Base-by-base conservation (phyloP, 257 asterid species). In the Penstemon barbatus region DNA sequence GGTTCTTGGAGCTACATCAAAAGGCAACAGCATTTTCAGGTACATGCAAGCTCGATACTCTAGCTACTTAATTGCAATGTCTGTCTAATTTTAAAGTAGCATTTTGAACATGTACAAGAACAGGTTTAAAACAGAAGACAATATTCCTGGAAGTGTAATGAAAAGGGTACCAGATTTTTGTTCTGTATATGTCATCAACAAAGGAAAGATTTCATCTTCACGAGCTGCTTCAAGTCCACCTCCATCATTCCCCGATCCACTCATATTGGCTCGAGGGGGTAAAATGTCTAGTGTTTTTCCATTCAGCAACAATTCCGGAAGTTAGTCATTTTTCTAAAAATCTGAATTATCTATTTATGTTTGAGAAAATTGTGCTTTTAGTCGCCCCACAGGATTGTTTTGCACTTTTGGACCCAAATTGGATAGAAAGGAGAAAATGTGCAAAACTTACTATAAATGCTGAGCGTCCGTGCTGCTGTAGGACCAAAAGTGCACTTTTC, bases 101-200 rank as follows among this genome's bases (percentile, higher is more conserved):
- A 25, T 25, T 25, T 25, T 25, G 33, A 25, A 25, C 33, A 25
- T 25, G 33, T 54, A 66, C 51, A 25, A 25, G 53, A 57, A 71
- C 83, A 92, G 98, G 81, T 90, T 86, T 51, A 90, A 85, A 80
- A 79, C 77, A 12, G 88, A 81, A 84, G 98, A 93, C 76, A 25
- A 25, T 25, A 83, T 87, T 68, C 92, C 98, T 33, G 89, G 92
- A 66, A 79, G 68, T 61, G 83, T 90, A 71, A 49, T 84, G 48
- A 93, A 88, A 80, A 87, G 85, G 8, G 85, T 80, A 42, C 97
- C 98, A 0, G 97, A 92, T 73, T 92, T 82, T 76, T 93, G 98
- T 79, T 80, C 92, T 1, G 85, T 84, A 63, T 90, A 82, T 75
- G 74, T 87, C 58, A 87, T 93, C 77, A 77, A 90, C 71, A 93